These are phyloP conservation scores for Evernia prunastri DNA, from an alignment of 495 filamentous ascomycete genomes.

Conservation along the genomic window DNA sequence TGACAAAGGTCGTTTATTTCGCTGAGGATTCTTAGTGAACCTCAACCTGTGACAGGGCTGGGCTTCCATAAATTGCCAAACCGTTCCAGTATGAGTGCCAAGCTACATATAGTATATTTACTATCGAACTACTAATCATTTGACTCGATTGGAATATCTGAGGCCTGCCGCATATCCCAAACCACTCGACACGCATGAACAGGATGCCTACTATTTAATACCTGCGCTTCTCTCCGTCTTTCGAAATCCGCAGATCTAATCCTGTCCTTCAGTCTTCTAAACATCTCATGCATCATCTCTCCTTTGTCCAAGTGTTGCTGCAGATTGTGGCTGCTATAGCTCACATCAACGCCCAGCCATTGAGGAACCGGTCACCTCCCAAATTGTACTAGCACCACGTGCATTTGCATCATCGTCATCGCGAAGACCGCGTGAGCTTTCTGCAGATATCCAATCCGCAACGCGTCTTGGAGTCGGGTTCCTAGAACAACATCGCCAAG, in stretches of 20 bases:
- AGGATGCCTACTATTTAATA: background rate
- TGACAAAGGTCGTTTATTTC: no score
- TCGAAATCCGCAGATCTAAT: background rate
- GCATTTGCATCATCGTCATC: slow-evolving; percentile 11
- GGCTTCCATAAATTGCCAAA: no score
- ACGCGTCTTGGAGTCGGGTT: background rate
- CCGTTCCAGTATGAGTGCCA: no score
- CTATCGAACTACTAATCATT: background rate
- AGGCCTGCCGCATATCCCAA: background rate
- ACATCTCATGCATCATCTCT: slow-evolving; percentile 6
- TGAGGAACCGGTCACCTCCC: slow-evolving; percentile 10
- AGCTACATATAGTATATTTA: no score
- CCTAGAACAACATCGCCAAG: background rate
- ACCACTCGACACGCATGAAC: background rate
- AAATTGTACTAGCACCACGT: slow-evolving; percentile 2
- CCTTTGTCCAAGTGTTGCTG: slow-evolving; percentile 1
- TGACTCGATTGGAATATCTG: background rate
- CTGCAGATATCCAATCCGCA: background rate
- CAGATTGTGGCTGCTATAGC: background rate
- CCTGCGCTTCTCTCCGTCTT: background rate
- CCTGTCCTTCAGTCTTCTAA: no score
- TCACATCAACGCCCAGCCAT: slow-evolving; percentile 10
- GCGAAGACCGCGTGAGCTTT: background rate
- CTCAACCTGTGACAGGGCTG: no score
- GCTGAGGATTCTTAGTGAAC: no score